Base-by-base conservation (phyloP, 1,139 yeast species). In the Kluyveromyces marxianus region DNA sequence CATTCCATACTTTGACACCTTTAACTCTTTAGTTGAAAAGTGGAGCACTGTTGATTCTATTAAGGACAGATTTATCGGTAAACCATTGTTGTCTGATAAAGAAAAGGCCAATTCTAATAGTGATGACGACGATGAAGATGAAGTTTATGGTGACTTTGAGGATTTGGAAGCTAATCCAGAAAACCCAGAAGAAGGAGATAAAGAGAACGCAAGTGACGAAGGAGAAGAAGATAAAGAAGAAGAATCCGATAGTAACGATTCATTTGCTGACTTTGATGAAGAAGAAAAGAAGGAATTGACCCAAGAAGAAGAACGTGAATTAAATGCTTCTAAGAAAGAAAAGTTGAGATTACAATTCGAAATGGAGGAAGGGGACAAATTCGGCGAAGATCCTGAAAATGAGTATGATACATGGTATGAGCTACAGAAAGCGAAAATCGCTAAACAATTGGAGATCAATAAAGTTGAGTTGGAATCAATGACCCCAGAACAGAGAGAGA, bases 331-430 rank as follows among this genome's bases (percentile, higher is more conserved):
- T 50, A 88, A 86, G 70, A 94, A 92, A 60, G 97, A 90, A 50
- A 83, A 87, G 59, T 72, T 90, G 50, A 80, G 89, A 51, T 72
- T 86, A 58, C 97, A 92, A 62, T 88, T 92, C 59, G 97, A 89
- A 62, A 94, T 86, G 56, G 95, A 85, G 67, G 96, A 87, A 65
- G 81, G 75, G 44, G 83, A 77, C 27, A 90, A 83, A 53, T 74
- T 86, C 41, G 89, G 85, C 50, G 89, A 83, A 63, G 83, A 74
- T 50, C 80, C 78, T 29, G 85, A 82, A 60, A 85, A 84, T 40
- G 82, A 79, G 53, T 79, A 77, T 52, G 97, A 92, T 57, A 89
- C 96, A 1, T 94, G 98, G 98, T 94, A 92, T 64, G 97, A 92
- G 63, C 79, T 86, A 66, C 97, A 94, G 67, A 94, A 94, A 69